Evolutionary conservation across 306 rosid genomes (phyloP), one percentile per base, ranked within the genome.

Genomic region (Elaeagnus macrophylla): DNA sequence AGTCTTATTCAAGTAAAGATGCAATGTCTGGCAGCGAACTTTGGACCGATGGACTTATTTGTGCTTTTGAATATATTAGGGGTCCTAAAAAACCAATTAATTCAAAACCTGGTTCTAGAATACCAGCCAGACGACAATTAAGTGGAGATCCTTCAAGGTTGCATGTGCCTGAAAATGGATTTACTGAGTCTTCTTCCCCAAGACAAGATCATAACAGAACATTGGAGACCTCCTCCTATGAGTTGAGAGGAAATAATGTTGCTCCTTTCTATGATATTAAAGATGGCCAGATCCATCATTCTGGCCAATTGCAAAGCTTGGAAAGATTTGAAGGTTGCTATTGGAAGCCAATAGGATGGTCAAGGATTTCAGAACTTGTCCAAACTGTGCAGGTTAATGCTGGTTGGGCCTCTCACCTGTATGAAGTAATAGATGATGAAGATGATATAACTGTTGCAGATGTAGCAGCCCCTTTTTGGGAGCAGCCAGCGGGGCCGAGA

Each of bases 341-440:
- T 53, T 93, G 99, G 99, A 75, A 80, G 14, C 95, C 99, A 7
- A 93, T 87, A 63, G 99, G 99, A 51, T 84, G 99, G 99, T 64
- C 64, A 17, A 87, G 95, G 63, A 79, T 93, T 67, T 78, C 82
- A 7, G 94, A 93, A 69, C 84, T 93, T 43, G 81, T 80, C 20
- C 89, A 64, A 68, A 66, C 49, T 17, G 81, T 87, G 66, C 93
- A 82, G 72, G 78, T 77, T 38, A 81, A 70, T 59, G 77, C 78
- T 49, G 69, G 57, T 10, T 82, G 95, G 94, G 68, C 77, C 55
- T 48, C 74, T 36, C 75, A 71, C 54, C 77, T 72, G 59, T 51
- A 68, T 68, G 88, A 59, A 36, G 59, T 69, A 12, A 67, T 65
- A 46, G 87, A 78, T 54, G 74, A 75, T 51, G 89, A 84, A 67